Base-by-base conservation (phyloP, 164 flowering plant species). In the Vitis riparia region DNA sequence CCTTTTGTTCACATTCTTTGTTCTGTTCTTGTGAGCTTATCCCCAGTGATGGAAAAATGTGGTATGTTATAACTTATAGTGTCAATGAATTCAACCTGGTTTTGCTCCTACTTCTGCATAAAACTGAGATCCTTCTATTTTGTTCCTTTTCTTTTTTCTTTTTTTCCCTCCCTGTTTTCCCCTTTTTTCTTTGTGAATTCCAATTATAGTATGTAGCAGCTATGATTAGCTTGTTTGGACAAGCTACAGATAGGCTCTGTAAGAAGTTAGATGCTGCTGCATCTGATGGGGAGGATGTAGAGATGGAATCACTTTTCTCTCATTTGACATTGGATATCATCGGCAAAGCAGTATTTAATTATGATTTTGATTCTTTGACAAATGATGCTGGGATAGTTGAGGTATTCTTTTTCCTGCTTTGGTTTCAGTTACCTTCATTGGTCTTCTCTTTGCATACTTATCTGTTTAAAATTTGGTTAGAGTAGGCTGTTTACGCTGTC, bases 301-400 rank as follows among this genome's bases (percentile, higher is more conserved):
- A 95, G 74, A 95, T 95, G 99, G 99, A 95, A 76, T 95, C 99
- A 9, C 91, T 92, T 61, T 95, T 95, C 79, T 95, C 99, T 19
- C 89, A 88, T 67, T 76, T 95, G 80, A 95, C 99, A n/a, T 78
- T 95, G 78, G 99, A 95, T 76, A 77, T 95, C 44, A 95, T 95
- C 75, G 99, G 99, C 69, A 95, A 93, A 82, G 97, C 99, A 51
- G 88, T 95, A n/a, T 95, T 95, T 68, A 95, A 95, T 82, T 95
- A 95, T 75, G 99, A 95, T 59, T 95, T 95, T 75, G 99, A 95
- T 78, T 95, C 99, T 53, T 83, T 95, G 64, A 84, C 91, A 62
- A 88, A 89, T 79, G 98, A 95, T 62, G 83, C 97, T 29, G 99
- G 99, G 44, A 91, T 95, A 69, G 92, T 95, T 56, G 97, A 88